Evolutionary conservation across 2,329 filamentous ascomycete species (phyloP), one percentile per base, ranked within the genome.

Genomic region (Exserohilum turcica): DNA sequence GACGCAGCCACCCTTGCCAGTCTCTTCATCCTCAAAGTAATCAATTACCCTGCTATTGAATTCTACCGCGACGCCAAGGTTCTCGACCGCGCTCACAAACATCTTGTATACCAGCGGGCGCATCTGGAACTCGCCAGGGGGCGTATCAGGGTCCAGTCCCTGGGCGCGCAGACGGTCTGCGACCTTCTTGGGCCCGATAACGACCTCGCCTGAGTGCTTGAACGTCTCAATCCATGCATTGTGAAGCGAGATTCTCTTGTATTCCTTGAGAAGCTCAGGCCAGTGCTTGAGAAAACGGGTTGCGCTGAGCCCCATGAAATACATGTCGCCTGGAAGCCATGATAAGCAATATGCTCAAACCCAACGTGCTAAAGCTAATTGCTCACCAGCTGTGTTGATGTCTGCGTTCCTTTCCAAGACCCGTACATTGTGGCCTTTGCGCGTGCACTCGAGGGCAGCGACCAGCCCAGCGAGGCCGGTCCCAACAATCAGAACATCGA

Each of bases 241-340:
- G 61, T 82, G 79, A 44, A 83, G 77, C 15, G 80, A 82, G 45
- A 83, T 83, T 6, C 68, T 60, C 48, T 80, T 76, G 67, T 80
- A 83, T 58, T 83, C 80, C 43, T 75, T 70, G 35, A 74, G 72
- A 64, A 85, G 74, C 47, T 82, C 79, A 8, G 81, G 80, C 80
- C 81, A 83, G 54, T 83, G 79, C 66, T 79, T 80, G 65, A 84
- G 78, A 70, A 83, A 83, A 32, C 75, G 76, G 38, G 80, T 84
- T 18, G 81, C 81, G 40, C 79, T 82, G 18, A 84, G 75, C 8
- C 82, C 80, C 79, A 85, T 84, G 66, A 84, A 84, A 71, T 82
- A 84, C 80, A 84, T 84, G 68, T 85, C 82, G 47, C 82, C 82
- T 80, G 47, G 15, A n/a, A 27, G 13, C 32, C 35, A 13, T 24